Percentiles rank a stretch among this genome's conserved stretches.
Conservation (phyloP, 1,284 basidiomycete genomes). For the Austroboletus rostrupii region DNA sequence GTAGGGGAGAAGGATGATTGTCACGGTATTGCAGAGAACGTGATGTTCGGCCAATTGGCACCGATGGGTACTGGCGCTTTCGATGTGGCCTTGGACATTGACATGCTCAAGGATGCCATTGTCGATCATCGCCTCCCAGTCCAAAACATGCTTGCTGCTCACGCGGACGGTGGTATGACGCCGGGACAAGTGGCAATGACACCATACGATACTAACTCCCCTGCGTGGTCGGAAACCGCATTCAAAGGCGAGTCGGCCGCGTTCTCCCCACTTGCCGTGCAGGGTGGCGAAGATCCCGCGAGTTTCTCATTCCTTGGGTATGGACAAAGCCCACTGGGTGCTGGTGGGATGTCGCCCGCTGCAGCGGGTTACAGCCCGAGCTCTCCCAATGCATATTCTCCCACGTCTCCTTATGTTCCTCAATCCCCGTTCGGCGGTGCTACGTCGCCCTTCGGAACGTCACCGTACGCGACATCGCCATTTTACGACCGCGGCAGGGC, state of each 20-base stretch:
- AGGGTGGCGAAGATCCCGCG: slow-evolving; percentile 77
- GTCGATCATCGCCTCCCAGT: slow-evolving; percentile 94
- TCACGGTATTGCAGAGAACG: slow-evolving; percentile 96
- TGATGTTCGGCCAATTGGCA: slow-evolving; percentile 98
- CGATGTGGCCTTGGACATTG: slow-evolving; percentile 93
- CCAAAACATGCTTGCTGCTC: slow-evolving; percentile 77
- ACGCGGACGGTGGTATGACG: slow-evolving; percentile 85
- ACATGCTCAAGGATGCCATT: slow-evolving; percentile 98
- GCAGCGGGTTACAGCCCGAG: slow-evolving; percentile 78
- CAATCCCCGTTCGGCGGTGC: slow-evolving; percentile 80
- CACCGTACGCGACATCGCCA: slow-evolving; percentile 75
- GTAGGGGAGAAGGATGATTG: slow-evolving; percentile 98
- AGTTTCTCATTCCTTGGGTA: slow-evolving; percentile 73
- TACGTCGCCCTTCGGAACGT: slow-evolving; percentile 79
- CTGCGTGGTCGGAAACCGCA: slow-evolving; percentile 66
- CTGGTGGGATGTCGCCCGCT: slow-evolving; percentile 77
- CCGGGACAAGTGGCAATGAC: slow-evolving; percentile 91
- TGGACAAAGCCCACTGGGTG: slow-evolving; percentile 79
- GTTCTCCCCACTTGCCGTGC: slow-evolving; percentile 92
- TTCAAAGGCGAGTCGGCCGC: slow-evolving; percentile 84
- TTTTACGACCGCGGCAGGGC: slow-evolving; percentile 67
- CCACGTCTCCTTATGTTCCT: slow-evolving; percentile 84
- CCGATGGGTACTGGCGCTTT: slow-evolving; percentile 97
- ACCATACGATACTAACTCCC: slow-evolving; percentile 90
- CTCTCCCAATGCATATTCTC: slow-evolving; percentile 81